Evolutionary conservation across 495 filamentous ascomycete genomes (phyloP), one percentile per base, ranked within the genome.

Genomic region (Penicillium simplicissimum): DNA sequence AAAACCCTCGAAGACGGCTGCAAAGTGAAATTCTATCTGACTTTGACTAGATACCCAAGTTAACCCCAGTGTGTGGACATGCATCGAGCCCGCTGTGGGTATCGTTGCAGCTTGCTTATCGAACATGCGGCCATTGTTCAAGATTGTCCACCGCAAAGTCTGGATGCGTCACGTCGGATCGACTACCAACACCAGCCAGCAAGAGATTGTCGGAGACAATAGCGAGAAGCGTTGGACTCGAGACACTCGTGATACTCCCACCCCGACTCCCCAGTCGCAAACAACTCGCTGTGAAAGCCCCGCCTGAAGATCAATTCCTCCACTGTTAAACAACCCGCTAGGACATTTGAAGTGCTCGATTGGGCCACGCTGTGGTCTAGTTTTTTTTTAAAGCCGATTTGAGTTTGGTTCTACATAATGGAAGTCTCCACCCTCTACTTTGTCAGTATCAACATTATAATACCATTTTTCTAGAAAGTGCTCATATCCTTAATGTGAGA

Each of bases 51-150:
- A 75, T 28, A 69, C 63, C 43, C 71, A 77, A 67, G 68, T 74
- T 17, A 65, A 68, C 15, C 40, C 66, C 15, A 71, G 67, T 33
- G 71, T 75, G 11, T 77, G 73, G 74, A 75, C 73, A 7, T 77
- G 73, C 60, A 74, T 77, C 17, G 73, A 77, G 31, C 67, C 73
- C 4, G 68, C 70, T 2, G 70, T 73, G 4, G 73, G 74, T 4
- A 74, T 75, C 49, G 71, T 73, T 0, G 74, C 73, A 0, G 68
- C 68, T 17, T 75, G 73, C 33, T 57, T 77, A 2, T 68, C 73
- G 0, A 75, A 75, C 55, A 71, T 75, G 64, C 70, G 71, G 9
- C 73, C 71, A 2, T 52, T 74, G 13, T 75, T 77, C 65, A 67
- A 68, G 40, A 10, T 68, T 51, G 37, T 61, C 9, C 65, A 67